Conservation (phyloP, 164 flowering plant genomes). For the Vitis riparia region DNA sequence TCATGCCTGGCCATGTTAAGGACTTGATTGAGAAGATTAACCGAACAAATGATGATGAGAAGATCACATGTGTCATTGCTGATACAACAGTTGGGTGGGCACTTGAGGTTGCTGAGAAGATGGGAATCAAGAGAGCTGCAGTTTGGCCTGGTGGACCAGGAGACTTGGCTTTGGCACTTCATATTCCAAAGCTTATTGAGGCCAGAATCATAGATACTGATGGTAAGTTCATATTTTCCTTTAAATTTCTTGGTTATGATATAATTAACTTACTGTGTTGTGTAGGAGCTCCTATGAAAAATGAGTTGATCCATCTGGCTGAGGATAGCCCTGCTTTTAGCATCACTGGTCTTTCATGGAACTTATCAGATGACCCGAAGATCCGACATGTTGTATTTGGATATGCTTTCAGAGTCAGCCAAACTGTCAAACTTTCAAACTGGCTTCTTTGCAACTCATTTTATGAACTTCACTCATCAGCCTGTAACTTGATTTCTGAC, state of each 20-base stretch:
- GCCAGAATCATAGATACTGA: slow-evolving; percentile 14
- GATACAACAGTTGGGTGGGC: slow-evolving; percentile 23
- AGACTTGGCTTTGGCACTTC: background rate
- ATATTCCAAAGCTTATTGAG: slow-evolving; percentile 26
- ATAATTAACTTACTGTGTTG: background rate
- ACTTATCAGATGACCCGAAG: background rate
- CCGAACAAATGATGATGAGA: background rate
- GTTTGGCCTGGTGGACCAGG: slow-evolving; percentile 18
- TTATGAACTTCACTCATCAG: slow-evolving; percentile 5
- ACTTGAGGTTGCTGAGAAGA: slow-evolving; percentile 21
- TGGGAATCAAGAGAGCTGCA: slow-evolving; percentile 21
- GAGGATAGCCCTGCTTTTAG: slow-evolving; percentile 19
- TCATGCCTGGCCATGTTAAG: slow-evolving; percentile 21
- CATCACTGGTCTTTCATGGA: background rate
- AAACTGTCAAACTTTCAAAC: background rate
- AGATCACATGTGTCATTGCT: slow-evolving; percentile 31
- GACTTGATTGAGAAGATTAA: slow-evolving; percentile 14
- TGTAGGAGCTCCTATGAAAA: slow-evolving; percentile 18
- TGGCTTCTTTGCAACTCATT: background rate
- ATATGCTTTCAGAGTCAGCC: background rate
- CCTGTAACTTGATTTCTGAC: background rate
- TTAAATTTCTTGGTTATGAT: background rate
- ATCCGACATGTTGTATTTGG: background rate
- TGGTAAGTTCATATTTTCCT: slow-evolving; percentile 11
- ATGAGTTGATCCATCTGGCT: slow-evolving; percentile 27